A percentile compares a stretch with the other conserved stretches of the same genome.
These are phyloP conservation scores for Arabis hirsuta DNA, from an alignment of 345 rosid species.

Conservation along the genomic window DNA sequence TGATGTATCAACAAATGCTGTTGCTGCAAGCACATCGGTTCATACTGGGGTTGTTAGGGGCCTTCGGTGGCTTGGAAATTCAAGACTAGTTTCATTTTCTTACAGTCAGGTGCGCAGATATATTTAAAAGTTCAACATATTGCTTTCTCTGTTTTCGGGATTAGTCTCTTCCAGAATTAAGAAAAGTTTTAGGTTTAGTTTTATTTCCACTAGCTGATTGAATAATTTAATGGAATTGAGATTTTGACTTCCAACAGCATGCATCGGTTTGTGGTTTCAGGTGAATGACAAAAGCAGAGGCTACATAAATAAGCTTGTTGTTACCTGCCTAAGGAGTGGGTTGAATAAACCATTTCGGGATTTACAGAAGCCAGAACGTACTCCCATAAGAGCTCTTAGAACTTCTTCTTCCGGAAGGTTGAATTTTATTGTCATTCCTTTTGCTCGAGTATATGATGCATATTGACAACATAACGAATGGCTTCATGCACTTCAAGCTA, in stretches of 20 bases:
- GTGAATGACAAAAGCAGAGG: slow-evolving; percentile 92
- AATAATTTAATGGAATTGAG: background rate
- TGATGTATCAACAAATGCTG: slow-evolving; percentile 94
- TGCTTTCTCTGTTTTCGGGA: slow-evolving; percentile 15
- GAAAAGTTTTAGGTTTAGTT: slow-evolving; percentile 15
- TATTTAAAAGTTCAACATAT: slow-evolving; percentile 17
- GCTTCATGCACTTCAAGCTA: slow-evolving; percentile 22
- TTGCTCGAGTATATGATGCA: slow-evolving; percentile 8
- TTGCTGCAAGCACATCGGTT: slow-evolving; percentile 81
- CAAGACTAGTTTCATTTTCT: slow-evolving; percentile 93
- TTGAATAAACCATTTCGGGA: slow-evolving; percentile 85
- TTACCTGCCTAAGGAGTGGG: slow-evolving; percentile 96
- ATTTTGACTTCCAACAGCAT: slow-evolving; percentile 20
- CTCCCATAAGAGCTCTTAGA: slow-evolving; percentile 93
- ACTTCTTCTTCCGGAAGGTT: slow-evolving; percentile 99
- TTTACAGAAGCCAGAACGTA: slow-evolving; percentile 95
- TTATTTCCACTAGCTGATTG: slow-evolving; percentile 19
- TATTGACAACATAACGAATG: slow-evolving; percentile 20
- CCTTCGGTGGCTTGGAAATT: slow-evolving; percentile 96
- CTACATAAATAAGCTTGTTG: slow-evolving; percentile 81
- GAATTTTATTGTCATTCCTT: slow-evolving; percentile 15
- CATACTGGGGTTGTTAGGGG: slow-evolving; percentile 84
- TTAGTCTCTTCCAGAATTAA: slow-evolving; percentile 20
- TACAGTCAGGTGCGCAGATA: slow-evolving; percentile 62
- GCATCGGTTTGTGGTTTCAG: slow-evolving; percentile 53